phyloP scores from a whole-genome alignment of 352 stramenopile genomes.

The Phytophthora chlamydospora region DNA sequence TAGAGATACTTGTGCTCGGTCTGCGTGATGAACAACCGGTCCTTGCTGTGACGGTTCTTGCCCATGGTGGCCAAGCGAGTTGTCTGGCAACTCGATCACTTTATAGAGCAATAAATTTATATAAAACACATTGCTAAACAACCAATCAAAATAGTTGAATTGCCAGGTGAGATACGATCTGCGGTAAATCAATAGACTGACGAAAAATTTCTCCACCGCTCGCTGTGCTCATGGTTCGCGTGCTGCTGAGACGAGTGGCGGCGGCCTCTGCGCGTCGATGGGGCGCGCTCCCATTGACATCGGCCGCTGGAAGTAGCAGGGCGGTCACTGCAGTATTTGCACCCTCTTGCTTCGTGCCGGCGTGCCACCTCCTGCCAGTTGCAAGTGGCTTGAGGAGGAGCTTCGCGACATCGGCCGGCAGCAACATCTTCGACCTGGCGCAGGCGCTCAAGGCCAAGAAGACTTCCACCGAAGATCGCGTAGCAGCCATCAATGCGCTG shows the following conservation, averaged over 20 bases:
- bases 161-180: no score
- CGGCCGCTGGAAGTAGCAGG: neutral
- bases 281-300: neutral
- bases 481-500: constrained; percentile 46
- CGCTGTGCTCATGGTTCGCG: constrained; percentile 12
- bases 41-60: constrained; percentile 92
- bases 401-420: constrained; percentile 23
- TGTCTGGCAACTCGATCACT: neutral
- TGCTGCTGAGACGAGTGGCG: constrained; percentile 21
- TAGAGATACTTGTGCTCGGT: constrained; percentile 94
- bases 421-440: constrained; percentile 34
- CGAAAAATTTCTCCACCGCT: neutral
- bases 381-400: constrained; percentile 1
- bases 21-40: constrained; percentile 89
- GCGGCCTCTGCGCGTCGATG: constrained; percentile 22
- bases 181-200: neutral
- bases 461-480: constrained; percentile 33
- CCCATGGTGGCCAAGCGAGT: constrained; percentile 54
- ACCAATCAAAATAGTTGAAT: no score
- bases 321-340: neutral
- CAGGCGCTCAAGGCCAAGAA: constrained; percentile 46
- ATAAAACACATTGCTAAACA: no score
- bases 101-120: no score
- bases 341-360: neutral
- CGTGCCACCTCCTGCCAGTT: constrained; percentile 10